Base-by-base conservation (phyloP, 306 rosid species). In the Dalbergia oliveri region DNA sequence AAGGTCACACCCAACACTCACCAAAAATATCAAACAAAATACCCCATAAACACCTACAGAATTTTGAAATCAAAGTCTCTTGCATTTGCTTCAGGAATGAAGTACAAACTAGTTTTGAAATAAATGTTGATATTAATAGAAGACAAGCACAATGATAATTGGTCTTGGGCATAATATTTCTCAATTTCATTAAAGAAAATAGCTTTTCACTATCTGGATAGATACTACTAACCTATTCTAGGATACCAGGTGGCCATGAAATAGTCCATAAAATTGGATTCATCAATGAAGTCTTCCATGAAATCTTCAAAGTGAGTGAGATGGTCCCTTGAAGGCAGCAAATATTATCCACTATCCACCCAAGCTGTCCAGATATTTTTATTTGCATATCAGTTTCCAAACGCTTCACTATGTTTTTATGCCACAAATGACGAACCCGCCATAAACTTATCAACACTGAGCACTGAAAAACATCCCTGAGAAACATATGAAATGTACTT, bases 381-480 rank as follows among this genome's bases (percentile, higher is more conserved):
- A 87, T 90, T 79, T 65, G 97, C 89, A 81, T 90, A 61, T 54
- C 89, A 82, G 79, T 84, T 66, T 87, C 88, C 76, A 57, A 73
- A 82, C 86, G 83, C 84, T 86, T 89, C 79, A 88, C 62, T 67
- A 94, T 56, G 86, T 87, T 92, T 74, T 93, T 94, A 85, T 94
- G 94, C 97, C 97, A 91, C 53, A 85, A 83, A 85, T 94, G 95
- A 33, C 94, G 90, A 66, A 92, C 88, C 45, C 95, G 87, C 97
- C 98, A 92, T 73, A 92, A 87, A 86, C 92, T 84, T 77, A 94
- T 70, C 86, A 94, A 69, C 41, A 90, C 89, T 0, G 95, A 88
- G 82, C 97, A 94, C 80, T 88, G 95, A 80, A 92, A 92, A 61
- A 94, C 94, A 73, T 94, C 99, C 95, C 99, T 93, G 91, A 79